phyloP scores from a whole-genome alignment of 2,329 filamentous ascomycete species.

The Pseudonectria foliicola region DNA sequence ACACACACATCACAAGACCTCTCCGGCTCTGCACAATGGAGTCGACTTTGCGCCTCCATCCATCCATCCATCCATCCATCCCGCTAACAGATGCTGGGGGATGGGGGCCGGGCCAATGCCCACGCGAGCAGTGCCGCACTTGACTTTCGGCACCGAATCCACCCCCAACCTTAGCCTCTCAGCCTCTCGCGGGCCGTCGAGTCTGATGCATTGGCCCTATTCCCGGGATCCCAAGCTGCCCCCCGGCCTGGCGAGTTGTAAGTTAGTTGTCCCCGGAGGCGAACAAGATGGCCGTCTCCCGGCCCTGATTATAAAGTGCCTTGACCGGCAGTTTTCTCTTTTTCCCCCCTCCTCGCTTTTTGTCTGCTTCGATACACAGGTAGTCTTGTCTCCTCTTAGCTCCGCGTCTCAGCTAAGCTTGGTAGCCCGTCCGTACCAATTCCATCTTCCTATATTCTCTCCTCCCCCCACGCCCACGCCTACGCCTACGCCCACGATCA shows the following conservation, averaged over 20 bases:
- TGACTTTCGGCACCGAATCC: constrained; percentile 20
- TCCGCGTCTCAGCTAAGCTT: no score
- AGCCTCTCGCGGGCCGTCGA: constrained; percentile 12
- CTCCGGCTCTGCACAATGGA: constrained; percentile 1
- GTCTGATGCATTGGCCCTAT: not conserved
- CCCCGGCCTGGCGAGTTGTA: no score
- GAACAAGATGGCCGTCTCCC: no score
- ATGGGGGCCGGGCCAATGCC: constrained; percentile 17
- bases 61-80: no score
- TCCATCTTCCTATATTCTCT: no score
- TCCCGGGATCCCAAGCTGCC: constrained; percentile 1
- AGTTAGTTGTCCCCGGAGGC: no score
- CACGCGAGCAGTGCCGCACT: constrained; percentile 15
- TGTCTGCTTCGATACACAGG: no score
- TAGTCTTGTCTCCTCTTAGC: no score
- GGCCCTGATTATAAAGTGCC: not conserved
- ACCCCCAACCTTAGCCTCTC: constrained; percentile 22
- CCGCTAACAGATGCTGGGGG: constrained; percentile 14
- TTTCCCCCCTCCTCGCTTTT: constrained; percentile 6
- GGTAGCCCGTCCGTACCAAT: no score
- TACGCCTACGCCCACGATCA: no score
- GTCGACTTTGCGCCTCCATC: constrained; percentile 11
- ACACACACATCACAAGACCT: constrained; percentile 4
- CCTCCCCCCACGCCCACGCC: constrained; percentile 4
- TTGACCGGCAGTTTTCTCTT: constrained; percentile 2